Base-by-base conservation (phyloP, 1,139 yeast species). In the Debaryomyces fabryi region DNA sequence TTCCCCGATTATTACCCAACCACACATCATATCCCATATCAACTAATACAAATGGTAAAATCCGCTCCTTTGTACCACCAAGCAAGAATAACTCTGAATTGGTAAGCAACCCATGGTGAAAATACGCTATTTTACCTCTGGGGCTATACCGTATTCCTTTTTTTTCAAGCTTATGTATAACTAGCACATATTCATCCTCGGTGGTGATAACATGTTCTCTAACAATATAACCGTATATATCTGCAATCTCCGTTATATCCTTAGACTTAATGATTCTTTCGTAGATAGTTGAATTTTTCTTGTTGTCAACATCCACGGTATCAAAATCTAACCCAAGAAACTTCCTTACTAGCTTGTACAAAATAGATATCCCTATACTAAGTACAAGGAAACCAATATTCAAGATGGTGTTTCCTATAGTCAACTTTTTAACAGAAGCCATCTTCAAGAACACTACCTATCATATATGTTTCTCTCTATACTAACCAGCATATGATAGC, bases 191-290 rank as follows among this genome's bases (percentile, higher is more conserved):
- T 2, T 72, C 76, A 50, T 76, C 81, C 46, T 60, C 59, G 5
- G 81, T 73, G 43, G 79, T 78, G 3, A 86, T 86, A 10, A 86
- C 81, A 55, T 88, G 95, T 60, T 88, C 93, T 56, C 88, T 85
- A 4, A 83, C 79, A 16, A 73, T 71, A 54, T 86, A 85, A 1
- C 88, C 92, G 54, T 78, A 83, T 1, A 80, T 63, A 4, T 67
- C 72, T 39, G 88, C 88, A 54, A 89, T 82, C 40, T 85, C 88
- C 30, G 78, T 80, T 42, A 88, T 85, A 47, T 85, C 83, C 2
- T 68, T 64, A 2, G 85, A 79, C 27, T 66, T 44, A n/a, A 49
- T 45, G 12, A 54, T 43, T 16, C 46, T 39, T 15, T 47, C 34
- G 12, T 44, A 27, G 5, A 46, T 27, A 16, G 29, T 38, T 6